phyloP scores from a whole-genome alignment of 1,139 yeast genomes.

The Pichia sp. region DNA sequence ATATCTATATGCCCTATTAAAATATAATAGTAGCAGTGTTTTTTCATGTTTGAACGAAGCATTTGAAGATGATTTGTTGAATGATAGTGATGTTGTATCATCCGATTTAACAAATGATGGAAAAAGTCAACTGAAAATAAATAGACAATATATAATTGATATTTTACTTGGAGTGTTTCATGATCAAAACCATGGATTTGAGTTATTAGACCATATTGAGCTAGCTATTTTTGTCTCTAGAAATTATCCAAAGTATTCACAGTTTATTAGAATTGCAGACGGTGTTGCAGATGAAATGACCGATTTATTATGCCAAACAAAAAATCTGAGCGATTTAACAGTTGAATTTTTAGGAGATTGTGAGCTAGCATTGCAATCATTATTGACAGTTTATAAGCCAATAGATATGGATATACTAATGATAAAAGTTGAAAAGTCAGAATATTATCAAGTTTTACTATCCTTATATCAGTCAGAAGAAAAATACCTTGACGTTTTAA shows the following conservation, averaged over 20 bases:
- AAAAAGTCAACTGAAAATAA: conserved; percentile 32
- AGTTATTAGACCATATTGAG: conserved; percentile 34
- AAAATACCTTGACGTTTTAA: conserved; percentile 44
- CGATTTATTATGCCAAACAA: conserved; percentile 38
- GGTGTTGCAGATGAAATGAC: conserved; percentile 44
- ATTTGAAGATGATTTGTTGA: conserved; percentile 65
- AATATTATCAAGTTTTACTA: conserved; percentile 53
- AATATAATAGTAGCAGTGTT: conserved; percentile 48
- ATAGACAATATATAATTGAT: conserved; percentile 62
- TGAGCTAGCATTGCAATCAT: conserved; percentile 64
- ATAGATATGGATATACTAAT: conserved; percentile 42
- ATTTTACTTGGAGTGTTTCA: conserved; percentile 51
- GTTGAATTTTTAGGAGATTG: conserved; percentile 46
- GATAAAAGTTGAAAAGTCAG: conserved; percentile 45
- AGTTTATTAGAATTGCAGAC: conserved; percentile 66
- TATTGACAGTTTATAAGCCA: conserved; percentile 59
- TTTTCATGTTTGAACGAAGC: conserved; percentile 67
- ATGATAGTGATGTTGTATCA: conserved; percentile 38
- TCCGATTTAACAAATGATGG: conserved; percentile 19
- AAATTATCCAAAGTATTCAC: conserved; percentile 73
- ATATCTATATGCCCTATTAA: conserved; percentile 44
- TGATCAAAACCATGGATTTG: conserved; percentile 29
- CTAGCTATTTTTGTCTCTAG: conserved; percentile 66
- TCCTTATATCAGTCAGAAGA: conserved; percentile 50
- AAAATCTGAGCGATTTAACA: background rate